A percentile compares a stretch with the other conserved stretches of the same genome.
Evolutionary conservation across 495 filamentous ascomycete genomes (phyloP).

Genomic region (Halenospora varia): DNA sequence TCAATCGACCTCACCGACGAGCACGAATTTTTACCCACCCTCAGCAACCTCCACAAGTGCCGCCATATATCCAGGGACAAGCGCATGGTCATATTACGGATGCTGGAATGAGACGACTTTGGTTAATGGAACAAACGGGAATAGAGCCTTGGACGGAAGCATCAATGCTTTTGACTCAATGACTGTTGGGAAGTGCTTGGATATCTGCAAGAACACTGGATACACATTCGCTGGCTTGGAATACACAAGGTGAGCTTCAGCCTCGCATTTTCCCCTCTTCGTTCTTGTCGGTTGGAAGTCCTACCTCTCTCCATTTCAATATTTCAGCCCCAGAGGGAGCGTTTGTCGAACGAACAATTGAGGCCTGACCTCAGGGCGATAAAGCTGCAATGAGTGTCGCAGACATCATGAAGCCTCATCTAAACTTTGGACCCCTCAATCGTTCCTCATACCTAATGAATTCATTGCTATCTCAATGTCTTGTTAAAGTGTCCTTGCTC

Average conservation of each 20-base stretch:
- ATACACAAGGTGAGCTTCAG: slow-evolving; percentile 35
- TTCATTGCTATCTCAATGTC: too few species aligned
- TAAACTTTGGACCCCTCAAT: not conserved
- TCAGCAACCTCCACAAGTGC: slow-evolving; percentile 1
- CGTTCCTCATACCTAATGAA: too few species aligned
- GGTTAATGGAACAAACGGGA: slow-evolving; percentile 25
- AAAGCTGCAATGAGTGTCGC: not conserved
- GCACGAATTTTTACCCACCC: not conserved
- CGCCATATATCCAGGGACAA: slow-evolving; percentile 4
- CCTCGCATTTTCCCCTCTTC: not conserved
- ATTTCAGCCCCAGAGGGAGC: too few species aligned
- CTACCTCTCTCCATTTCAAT: too few species aligned
- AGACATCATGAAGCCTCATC: not conserved
- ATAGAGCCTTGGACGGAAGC: slow-evolving; percentile 33
- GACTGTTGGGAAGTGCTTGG: slow-evolving; percentile 39
- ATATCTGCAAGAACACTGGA: slow-evolving; percentile 30
- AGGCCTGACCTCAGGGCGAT: too few species aligned
- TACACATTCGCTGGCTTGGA: slow-evolving; percentile 44
- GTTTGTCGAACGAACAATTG: too few species aligned
- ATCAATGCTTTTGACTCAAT: slow-evolving; percentile 27
- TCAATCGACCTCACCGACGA: not conserved
- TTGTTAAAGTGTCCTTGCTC: not conserved
- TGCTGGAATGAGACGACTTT: slow-evolving; percentile 46
- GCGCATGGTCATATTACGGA: slow-evolving; percentile 33
- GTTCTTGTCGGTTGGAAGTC: too few species aligned